Conservation (phyloP, 1,284 basidiomycete genomes). For the Malassezia obtusa region DNA sequence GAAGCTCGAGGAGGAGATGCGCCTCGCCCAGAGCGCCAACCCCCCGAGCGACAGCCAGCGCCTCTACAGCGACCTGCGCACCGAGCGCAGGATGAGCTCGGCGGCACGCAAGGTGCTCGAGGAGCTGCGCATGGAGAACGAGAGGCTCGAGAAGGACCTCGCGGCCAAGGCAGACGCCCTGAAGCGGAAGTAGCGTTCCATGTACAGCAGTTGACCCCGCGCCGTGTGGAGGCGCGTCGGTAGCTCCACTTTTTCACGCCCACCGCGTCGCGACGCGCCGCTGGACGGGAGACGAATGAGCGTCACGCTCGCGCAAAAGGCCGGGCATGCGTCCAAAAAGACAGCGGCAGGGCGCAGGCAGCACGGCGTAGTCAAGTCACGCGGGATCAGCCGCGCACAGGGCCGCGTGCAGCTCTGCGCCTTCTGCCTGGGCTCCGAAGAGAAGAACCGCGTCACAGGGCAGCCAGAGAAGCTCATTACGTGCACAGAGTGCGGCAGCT, state of each 20-base stretch:
- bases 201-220: neutral
- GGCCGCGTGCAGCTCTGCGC: constrained; percentile 28
- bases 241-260: too few species aligned
- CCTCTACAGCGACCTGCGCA: constrained; percentile 48
- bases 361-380: constrained; percentile 6
- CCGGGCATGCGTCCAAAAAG: neutral
- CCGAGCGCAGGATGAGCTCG: constrained; percentile 54
- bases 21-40: constrained; percentile 50
- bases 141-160: constrained; percentile 41
- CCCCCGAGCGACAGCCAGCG: constrained; percentile 30
- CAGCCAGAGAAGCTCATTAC: constrained; percentile 34
- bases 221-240: neutral
- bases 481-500: constrained; percentile 47
- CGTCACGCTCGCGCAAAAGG: neutral
- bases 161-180: constrained; percentile 37
- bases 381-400: neutral
- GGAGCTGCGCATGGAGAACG: constrained; percentile 55
- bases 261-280: neutral
- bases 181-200: constrained; percentile 21
- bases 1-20: constrained; percentile 59
- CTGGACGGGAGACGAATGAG: neutral
- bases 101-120: constrained; percentile 56
- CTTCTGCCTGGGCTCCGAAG: constrained; percentile 36
- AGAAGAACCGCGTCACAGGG: constrained; percentile 21
- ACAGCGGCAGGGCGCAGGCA: neutral